Base-by-base conservation (phyloP, 2,329 filamentous ascomycete species). In the Cordyceps pruinosa region DNA sequence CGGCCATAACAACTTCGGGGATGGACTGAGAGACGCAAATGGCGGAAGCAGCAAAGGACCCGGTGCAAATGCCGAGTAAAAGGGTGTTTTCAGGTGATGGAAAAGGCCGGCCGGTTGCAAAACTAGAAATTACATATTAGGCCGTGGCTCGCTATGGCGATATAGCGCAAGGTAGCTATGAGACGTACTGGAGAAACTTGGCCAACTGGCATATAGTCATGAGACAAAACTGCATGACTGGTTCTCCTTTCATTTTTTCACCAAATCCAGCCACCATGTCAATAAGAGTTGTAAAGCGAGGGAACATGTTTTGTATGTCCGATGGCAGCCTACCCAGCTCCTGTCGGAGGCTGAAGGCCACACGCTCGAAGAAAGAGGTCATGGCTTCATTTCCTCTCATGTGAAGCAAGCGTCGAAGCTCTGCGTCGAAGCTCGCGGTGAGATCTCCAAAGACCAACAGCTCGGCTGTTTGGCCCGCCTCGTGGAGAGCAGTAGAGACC, bases 271-370 rank as follows among this genome's bases (percentile, higher is more conserved):
- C 30, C 19, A 48, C 28, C 46, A 68, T 52, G 17, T 68, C 66
- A 21, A 66, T 62, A 6, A 68, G 63, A 1, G 65, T 66, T 1
- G 65, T 66, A 45, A 68, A 68, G 3, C 59, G 62, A 45, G 66
- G 65, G 44, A 68, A 68, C 19, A 66, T 30, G 2, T 47, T 47
- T 37, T 66, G 64, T 4, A 59, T 42, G 4, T 56, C 34, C 1
- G 58, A 57, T 8, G 61, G 44, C 13, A 64, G 57, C 5, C 49
- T 28, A 5, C 64, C 65, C 4, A 68, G 58, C 19, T 67, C 63
- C 35, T 61, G 56, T 32, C 65, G 58, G 5, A 68, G 58, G 13
- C 46, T 57, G 9, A 61, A 62, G 13, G 61, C 60, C 4, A 60
- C 60, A 15, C 64, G 64, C 19, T 65, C 61, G n/a, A 66, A 61